Base-by-base conservation (phyloP, 2,329 filamentous ascomycete genomes). In the Blumeria hordei region DNA sequence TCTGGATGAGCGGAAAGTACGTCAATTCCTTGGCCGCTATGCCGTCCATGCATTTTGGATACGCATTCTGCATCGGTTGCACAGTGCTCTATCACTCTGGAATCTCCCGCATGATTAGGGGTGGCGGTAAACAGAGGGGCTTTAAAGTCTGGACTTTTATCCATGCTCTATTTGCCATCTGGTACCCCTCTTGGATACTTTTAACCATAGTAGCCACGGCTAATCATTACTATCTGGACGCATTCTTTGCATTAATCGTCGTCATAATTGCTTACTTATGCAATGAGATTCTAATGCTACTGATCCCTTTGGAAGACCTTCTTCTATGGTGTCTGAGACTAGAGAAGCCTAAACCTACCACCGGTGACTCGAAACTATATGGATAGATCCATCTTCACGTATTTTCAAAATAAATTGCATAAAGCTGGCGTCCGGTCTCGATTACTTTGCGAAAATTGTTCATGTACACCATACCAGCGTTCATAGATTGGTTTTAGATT, bases 161-260 rank as follows among this genome's bases (percentile, higher is more conserved):
- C 57, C 73, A 72, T 54, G 58, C 68, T 3, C 16, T 66, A 2
- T 49, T 72, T 6, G 72, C 69, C 8, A 55, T 74, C 36, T 64
- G 63, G 37, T 74, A 75, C 59, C 72, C 72, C 1, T 55, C 62
- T 3, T 69, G 70, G 60, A 72, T 74, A 50, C 60, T 74, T 35
- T 66, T 68, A 11, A 71, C 69, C 0, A 76, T 76, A 57, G 70
- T 76, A 10, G 72, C 72, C 14, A 76, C 73, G 0, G 73, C 73
- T 21, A 76, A 76, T 58, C 74, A 75, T 60, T 76, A 75, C 60
- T 74, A 70, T 61, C 67, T 75, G 57, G 73, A 76, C 59, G 73
- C 73, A 0, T 64, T 69, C 33, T 67, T 72, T 3, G 72, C 72
- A 1, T 70, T 69, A 0, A 65, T 69, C 47, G 72, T 72, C 32